Base-by-base conservation (phyloP, 2,329 filamentous ascomycete species). In the Colletotrichum scovillei region DNA sequence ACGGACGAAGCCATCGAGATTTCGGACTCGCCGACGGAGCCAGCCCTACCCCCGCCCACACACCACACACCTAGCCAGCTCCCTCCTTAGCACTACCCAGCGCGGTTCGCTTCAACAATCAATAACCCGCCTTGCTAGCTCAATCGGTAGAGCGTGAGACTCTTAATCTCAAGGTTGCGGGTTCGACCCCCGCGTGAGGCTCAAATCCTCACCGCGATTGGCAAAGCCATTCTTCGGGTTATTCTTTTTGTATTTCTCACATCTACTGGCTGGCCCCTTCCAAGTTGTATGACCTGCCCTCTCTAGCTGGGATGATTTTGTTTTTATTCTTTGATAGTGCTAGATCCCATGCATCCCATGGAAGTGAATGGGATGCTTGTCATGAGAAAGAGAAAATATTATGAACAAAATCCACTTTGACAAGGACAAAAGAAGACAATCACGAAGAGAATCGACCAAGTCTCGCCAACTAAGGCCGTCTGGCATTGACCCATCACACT, bases 151-250 rank as follows among this genome's bases (percentile, higher is more conserved):
- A 73, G 70, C 70, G 66, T 73, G 87, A 91, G 90, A 92, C 91
- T 92, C 90, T 89, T 89, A 89, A 74, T 73, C 73, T 74, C 69
- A 74, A 74, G 73, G 73, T 74, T 74, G 66, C 65, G 70, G 73
- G 75, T 76, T 77, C 74, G 75, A 76, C 75, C 75, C 76, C 75
- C 76, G 75, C 74, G 74, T 73, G 70, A 69, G 70, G 70, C 70
- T 73, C 70, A 64, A 69, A 64, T 65, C 70, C 70, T 64, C 70
- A 69, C 66, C 42, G 66, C 70, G 58, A 64, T 69, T 69, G 70
- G 49, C 26, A 19, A 32, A 26, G 28, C 30, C 46, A 35, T 2
- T 63, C 60, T 19, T 19, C 60, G 60, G 46, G 60, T 63, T 38
- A 63, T 7, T 26, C 8, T 26, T 63, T 63, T 22, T 24, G 6